These are phyloP conservation scores for Tolypocladium ophioglossoides DNA, from an alignment of 2,329 filamentous ascomycete genomes.

Conservation along the genomic window DNA sequence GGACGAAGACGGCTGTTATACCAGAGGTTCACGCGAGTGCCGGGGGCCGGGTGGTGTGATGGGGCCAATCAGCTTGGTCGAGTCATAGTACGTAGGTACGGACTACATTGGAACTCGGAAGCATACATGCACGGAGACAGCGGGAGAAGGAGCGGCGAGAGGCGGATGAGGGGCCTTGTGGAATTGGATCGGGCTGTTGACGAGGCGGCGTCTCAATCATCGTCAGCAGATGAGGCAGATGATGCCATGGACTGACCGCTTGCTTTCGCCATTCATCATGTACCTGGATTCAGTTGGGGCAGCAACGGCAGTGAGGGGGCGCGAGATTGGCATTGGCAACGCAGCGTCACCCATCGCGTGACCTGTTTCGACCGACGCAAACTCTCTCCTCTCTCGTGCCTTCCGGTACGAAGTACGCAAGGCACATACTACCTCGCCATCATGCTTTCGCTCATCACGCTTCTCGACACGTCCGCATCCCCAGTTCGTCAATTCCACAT, in stretches of 20 bases:
- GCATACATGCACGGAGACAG: too few species aligned
- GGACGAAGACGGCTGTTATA: constrained; percentile 9
- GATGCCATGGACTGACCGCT: neutral
- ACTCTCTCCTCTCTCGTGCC: too few species aligned
- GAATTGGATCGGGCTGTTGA: neutral
- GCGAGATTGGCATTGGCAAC: neutral
- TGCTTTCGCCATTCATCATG: neutral
- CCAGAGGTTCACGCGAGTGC: constrained; percentile 11
- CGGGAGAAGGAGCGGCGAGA: neutral
- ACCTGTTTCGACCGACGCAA: neutral
- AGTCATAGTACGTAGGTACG: neutral
- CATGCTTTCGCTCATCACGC: too few species aligned
- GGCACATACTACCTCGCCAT: too few species aligned
- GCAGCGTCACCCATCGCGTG: neutral
- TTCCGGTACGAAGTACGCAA: too few species aligned
- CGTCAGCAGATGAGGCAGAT: neutral
- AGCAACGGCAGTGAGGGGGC: neutral
- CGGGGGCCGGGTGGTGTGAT: constrained; percentile 5
- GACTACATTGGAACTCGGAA: too few species aligned
- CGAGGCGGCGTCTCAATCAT: neutral
- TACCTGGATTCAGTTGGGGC: neutral
- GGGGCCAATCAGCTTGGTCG: constrained; percentile 5
- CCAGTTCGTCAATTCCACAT: neutral
- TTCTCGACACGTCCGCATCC: neutral
- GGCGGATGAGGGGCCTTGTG: neutral